Evolutionary conservation across 306 rosid genomes (phyloP), one percentile per base, ranked within the genome.

Genomic region (Senna siamea): DNA sequence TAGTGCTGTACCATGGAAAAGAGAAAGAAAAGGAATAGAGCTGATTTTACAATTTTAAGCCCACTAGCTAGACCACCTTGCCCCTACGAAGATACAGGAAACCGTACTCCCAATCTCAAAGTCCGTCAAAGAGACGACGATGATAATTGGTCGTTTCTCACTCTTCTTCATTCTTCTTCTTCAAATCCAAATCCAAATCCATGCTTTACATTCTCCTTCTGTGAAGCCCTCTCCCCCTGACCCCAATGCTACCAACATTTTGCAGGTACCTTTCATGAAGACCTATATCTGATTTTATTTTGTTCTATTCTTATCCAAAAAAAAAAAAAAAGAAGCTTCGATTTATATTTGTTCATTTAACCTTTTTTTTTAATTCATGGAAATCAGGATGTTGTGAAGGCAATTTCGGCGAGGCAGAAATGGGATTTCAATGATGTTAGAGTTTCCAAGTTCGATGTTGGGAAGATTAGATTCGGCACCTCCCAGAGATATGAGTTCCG

Each of bases 371-470:
- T 26, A 26, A 65, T 85, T 72, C 34, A 6, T 62, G 38, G 20
- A 30, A 60, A 48, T 7, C 64, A 94, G 99, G 97, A 90, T 66
- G 85, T 94, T 15, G 67, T 92, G 68, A 92, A 83, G 85, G 86
- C 82, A 48, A 83, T 94, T 47, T 83, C 95, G 69, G 83, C 69
- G 37, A 81, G 67, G 67, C 90, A 89, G 72, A 85, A 76, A 11
- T 87, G 96, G 96, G 88, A 81, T 64, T 83, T 68, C 78, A 78
- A 79, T 2, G 87, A 76, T 56, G 35, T 82, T 1, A 75, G 77
- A 57, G 84, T 92, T 59, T 74, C 85, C 53, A 68, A 83, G 17
- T 79, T 91, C 74, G 95, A 92, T 63, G 60, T 82, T 38, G 79
- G 66, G 17, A 87, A 77, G 72, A 77, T 89, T 52, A 83, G 90